phyloP scores from a whole-genome alignment of 2,329 filamentous ascomycete species.

The Paecilomyces niveus region DNA sequence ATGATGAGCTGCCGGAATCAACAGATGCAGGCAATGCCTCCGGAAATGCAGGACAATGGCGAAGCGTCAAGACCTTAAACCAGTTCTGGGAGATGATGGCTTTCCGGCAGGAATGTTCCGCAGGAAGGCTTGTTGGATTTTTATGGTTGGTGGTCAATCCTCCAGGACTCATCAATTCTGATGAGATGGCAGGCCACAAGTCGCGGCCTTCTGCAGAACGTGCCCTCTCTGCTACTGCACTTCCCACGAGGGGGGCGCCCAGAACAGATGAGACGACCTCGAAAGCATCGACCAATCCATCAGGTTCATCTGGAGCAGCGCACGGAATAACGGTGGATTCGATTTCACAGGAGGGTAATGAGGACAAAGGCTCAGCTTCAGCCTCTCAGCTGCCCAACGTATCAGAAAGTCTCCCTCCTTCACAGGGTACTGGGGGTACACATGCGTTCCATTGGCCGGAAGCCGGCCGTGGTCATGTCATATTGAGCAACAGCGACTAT shows the following conservation, averaged over 20 bases:
- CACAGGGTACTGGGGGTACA: neutral
- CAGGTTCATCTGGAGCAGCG: neutral
- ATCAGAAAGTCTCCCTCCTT: neutral
- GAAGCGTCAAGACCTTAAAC: constrained; percentile 73
- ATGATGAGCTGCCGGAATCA: constrained; percentile 61
- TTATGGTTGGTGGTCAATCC: constrained; percentile 83
- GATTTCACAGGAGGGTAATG: neutral
- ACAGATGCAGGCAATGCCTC: constrained; percentile 20
- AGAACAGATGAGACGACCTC: neutral
- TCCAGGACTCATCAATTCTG: constrained; percentile 36
- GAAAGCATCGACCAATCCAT: neutral
- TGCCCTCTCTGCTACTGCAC: neutral
- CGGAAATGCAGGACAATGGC: constrained; percentile 65
- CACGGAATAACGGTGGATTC: neutral
- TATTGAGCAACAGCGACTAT: constrained; percentile 34
- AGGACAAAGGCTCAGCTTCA: neutral
- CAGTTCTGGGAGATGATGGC: constrained; percentile 99
- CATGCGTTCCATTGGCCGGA: constrained; percentile 28
- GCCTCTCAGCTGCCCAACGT: neutral
- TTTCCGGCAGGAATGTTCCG: constrained; percentile 90
- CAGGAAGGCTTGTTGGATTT: constrained; percentile 86
- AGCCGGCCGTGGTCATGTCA: constrained; percentile 25
- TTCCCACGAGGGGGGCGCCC: neutral
- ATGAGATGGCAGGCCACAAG: constrained; percentile 15
- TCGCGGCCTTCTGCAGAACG: constrained; percentile 3